Percentiles rank a stretch among this genome's conserved stretches.
These are phyloP conservation scores for Cyclotella cryptica DNA, from an alignment of 108 stramenopile species.

Conservation along the genomic window DNA sequence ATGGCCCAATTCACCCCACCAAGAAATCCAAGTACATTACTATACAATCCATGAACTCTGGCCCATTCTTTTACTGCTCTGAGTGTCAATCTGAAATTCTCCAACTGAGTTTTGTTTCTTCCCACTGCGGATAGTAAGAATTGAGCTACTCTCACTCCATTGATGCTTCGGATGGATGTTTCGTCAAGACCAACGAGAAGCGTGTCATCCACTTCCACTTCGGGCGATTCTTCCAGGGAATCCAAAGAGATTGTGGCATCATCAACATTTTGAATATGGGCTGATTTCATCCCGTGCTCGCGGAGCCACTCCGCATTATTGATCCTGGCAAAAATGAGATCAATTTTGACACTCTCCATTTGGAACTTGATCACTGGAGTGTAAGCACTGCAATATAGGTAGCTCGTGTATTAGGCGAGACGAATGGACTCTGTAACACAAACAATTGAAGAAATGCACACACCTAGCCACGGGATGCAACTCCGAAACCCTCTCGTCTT, in stretches of 20 bases:
- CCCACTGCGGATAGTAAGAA: constrained; percentile 58
- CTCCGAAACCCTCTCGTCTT: constrained; percentile 39
- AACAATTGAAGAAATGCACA: not conserved
- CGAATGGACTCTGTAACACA: not conserved
- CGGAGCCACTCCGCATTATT: constrained; percentile 35
- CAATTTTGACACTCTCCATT: constrained; percentile 68
- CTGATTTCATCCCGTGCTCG: constrained; percentile 13
- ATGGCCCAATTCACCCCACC: constrained; percentile 98
- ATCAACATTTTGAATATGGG: not conserved
- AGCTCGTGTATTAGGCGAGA: not conserved
- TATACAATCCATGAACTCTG: constrained; percentile 88
- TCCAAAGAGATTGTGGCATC: constrained; percentile 1
- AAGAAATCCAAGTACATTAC: constrained; percentile 94
- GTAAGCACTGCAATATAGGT: constrained; percentile 51
- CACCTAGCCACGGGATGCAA: constrained; percentile 66
- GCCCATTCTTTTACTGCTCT: constrained; percentile 94
- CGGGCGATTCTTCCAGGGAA: constrained; percentile 50
- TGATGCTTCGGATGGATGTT: constrained; percentile 85
- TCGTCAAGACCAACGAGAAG: constrained; percentile 72
- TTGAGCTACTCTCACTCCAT: constrained; percentile 95
- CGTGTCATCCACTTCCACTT: constrained; percentile 54
- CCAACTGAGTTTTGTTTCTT: constrained; percentile 8
- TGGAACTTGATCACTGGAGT: constrained; percentile 84
- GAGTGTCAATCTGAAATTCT: constrained; percentile 76
- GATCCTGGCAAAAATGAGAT: constrained; percentile 75